Conservation (phyloP, 306 rosid species). For the Acacia acuminata region DNA sequence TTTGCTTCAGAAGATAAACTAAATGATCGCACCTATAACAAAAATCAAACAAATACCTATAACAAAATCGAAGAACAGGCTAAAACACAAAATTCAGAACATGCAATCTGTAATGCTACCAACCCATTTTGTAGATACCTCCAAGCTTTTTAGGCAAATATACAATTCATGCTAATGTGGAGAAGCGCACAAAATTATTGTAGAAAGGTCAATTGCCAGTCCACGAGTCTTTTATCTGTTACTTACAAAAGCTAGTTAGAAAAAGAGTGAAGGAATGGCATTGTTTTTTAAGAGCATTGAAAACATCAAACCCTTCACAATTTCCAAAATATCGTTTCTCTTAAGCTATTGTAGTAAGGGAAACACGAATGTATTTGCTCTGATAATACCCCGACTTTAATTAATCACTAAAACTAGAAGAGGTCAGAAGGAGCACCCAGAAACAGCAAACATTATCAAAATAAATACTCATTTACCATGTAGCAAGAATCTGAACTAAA, state of each 20-base stretch:
- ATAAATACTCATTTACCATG: conserved; percentile 16
- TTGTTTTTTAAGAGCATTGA: conserved; percentile 5
- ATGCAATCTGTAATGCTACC: conserved; percentile 13
- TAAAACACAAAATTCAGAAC: conserved; percentile 30
- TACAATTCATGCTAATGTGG: conserved; percentile 9
- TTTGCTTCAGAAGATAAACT: conserved; percentile 75
- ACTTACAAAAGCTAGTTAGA: not conserved
- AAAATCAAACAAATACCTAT: not conserved
- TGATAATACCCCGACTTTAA: conserved; percentile 8
- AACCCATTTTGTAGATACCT: not conserved
- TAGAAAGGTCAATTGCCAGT: conserved; percentile 10
- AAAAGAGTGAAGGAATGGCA: not conserved
- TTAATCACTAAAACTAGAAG: conserved; percentile 6
- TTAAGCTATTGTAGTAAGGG: conserved; percentile 8
- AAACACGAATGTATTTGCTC: not conserved
- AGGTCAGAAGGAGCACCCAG: conserved; percentile 1
- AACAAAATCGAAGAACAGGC: conserved; percentile 4
- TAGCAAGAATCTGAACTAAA: conserved; percentile 5
- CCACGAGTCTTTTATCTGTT: conserved; percentile 10
- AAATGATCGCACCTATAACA: conserved; percentile 45
- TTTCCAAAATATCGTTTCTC: not conserved
- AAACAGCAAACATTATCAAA: not conserved
- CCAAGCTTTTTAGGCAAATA: conserved; percentile 2
- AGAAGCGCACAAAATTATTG: not conserved
- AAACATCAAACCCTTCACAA: conserved; percentile 3